phyloP scores from a whole-genome alignment of 1,284 basidiomycete species.

The Austroboletus rostrupii region DNA sequence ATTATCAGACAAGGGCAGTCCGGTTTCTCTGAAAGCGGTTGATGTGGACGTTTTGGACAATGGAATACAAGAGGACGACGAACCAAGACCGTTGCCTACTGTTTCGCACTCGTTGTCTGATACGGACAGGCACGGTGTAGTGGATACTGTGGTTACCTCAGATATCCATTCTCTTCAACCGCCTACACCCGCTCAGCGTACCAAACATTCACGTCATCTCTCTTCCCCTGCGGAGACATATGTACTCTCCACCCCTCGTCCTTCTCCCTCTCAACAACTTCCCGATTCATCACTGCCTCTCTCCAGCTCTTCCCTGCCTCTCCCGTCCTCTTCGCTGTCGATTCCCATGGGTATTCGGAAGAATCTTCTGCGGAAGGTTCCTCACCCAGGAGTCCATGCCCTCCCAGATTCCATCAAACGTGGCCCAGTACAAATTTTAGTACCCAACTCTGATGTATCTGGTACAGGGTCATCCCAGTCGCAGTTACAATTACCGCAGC shows the following conservation, averaged over 20 bases:
- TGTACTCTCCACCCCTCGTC: not conserved
- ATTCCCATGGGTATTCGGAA: conserved; percentile 11
- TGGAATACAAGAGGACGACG: conserved; percentile 1
- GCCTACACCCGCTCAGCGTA: conserved; percentile 31
- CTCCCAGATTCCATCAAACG: conserved; percentile 14
- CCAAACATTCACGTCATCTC: conserved; percentile 8
- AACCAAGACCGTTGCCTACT: conserved; percentile 1
- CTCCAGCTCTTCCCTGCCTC: conserved; percentile 11
- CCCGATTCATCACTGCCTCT: conserved; percentile 15
- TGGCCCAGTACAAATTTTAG: conserved; percentile 25
- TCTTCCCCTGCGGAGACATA: conserved; percentile 7
- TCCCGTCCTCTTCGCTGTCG: conserved; percentile 8
- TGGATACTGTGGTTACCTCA: conserved; percentile 1
- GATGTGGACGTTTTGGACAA: not conserved
- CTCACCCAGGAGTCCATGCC: conserved; percentile 18
- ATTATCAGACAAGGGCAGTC: conserved; percentile 20
- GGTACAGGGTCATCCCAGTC: conserved; percentile 26
- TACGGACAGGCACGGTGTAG: not conserved
- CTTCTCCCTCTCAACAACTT: conserved; percentile 1
- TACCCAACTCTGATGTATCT: conserved; percentile 32
- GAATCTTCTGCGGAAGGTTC: conserved; percentile 27
- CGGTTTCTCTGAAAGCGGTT: conserved; percentile 2
- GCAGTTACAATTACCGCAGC: conserved; percentile 18
- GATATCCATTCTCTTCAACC: conserved; percentile 22
- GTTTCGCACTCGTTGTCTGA: conserved; percentile 2